Evolutionary conservation across 768 basidiomycete genomes (phyloP).

Genomic region (Amanita pseudoporphyria): DNA sequence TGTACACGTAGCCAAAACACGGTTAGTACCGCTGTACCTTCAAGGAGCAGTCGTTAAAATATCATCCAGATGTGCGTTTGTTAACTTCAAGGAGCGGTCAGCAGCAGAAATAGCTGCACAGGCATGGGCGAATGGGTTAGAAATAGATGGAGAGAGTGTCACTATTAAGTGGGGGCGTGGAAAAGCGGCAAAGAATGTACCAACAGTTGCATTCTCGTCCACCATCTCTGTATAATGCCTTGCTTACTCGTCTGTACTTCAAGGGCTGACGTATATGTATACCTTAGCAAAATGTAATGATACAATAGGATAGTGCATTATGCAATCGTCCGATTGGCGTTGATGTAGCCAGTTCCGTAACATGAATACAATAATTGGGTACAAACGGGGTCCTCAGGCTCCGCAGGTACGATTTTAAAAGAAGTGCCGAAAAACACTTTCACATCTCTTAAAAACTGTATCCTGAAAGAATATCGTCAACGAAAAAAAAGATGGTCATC

Average conservation of each 20-base stretch:
- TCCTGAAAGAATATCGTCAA: constrained; percentile 32
- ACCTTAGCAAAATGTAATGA: constrained; percentile 1
- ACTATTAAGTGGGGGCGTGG: constrained; percentile 87
- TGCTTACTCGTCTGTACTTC: background rate
- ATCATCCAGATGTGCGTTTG: constrained; percentile 73
- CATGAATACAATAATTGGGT: constrained; percentile 76
- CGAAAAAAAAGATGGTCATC: background rate
- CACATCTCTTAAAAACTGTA: constrained; percentile 85
- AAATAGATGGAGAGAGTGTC: constrained; percentile 67
- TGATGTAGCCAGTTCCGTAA: constrained; percentile 87
- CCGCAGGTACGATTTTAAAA: constrained; percentile 77
- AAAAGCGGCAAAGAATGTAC: constrained; percentile 29
- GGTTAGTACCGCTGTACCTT: constrained; percentile 29
- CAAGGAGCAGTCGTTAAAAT: background rate
- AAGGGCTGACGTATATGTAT: background rate
- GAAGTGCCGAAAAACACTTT: constrained; percentile 79
- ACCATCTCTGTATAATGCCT: background rate
- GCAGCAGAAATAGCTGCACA: constrained; percentile 86
- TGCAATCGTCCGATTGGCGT: constrained; percentile 72
- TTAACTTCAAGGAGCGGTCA: constrained; percentile 80
- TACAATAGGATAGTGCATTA: constrained; percentile 21
- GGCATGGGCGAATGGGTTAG: constrained; percentile 85
- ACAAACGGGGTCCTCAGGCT: constrained; percentile 38
- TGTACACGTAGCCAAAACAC: constrained; percentile 77
- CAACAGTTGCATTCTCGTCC: background rate